Base-by-base conservation (phyloP, 176 grass and related monocot species). In the Eremochloa ophiuroides region DNA sequence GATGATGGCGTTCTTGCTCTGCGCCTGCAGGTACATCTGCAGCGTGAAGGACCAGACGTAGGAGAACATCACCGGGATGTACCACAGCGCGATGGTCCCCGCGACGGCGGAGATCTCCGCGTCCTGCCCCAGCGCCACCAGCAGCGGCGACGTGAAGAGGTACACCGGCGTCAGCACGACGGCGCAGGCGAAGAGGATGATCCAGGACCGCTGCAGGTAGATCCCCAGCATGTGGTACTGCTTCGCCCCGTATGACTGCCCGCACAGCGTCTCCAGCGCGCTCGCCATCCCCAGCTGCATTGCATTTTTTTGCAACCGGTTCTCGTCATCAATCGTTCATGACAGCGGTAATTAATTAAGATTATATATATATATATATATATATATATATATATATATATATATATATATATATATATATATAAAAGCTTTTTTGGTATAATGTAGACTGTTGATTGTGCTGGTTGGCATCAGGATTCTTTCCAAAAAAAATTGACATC, bases 1-100 rank as follows among this genome's bases (percentile, higher is more conserved):
- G 81, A 94, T 83, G 71, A 94, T 81, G 4, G 71, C 0, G 60
- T 94, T 94, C 83, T 89, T 98, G 84, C 88, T 91, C 78, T 95
- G 95, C 20, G 90, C 77, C 63, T 98, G 95, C 27, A 98, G 92
- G 78, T 87, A 95, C 92, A 91, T 94, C 78, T 98, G 95, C 6
- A 94, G 83, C 22, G 92, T 88, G 90, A 88, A 95, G 40, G 64
- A 10, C 80, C 77, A 94, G 23, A 84, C 75, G 9, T 63, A 88
- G 25, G 90, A 87, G 79, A 94, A 85, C 78, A 89, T 73, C 22
- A 94, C 53, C 0, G 88, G 92, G 59, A 98, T 93, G 88, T 91
- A 94, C 85, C 92, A 93, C 0, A 86, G 34, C 1, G 92, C 61
- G 58, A 98, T 87, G 33, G 35, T 64, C 11, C 90, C 88, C 0